Percentiles rank a stretch among this genome's conserved stretches.
These are phyloP conservation scores for Lactuca sativa DNA, from an alignment of 129 eudicot genomes.

Conservation along the genomic window DNA sequence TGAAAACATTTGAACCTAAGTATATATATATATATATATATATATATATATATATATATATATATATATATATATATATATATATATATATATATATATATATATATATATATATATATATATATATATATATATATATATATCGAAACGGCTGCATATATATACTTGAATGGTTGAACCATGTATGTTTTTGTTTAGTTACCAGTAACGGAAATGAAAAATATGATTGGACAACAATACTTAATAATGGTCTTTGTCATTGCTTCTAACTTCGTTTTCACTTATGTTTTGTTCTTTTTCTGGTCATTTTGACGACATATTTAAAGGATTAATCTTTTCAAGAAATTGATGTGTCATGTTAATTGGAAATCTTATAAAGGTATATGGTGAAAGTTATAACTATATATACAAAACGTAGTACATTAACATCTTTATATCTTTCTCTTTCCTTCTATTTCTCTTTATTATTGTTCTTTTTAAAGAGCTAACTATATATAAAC, in stretches of 20 bases:
- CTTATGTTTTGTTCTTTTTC: conserved; percentile 16
- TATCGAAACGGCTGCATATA: not conserved
- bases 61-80: too few species aligned
- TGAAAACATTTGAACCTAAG: too few species aligned
- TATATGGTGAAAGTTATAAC: conserved; percentile 22
- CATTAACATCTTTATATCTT: too few species aligned
- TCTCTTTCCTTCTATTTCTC: too few species aligned
- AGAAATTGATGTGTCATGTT: not conserved
- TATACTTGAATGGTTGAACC: too few species aligned
- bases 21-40: too few species aligned
- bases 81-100: too few species aligned
- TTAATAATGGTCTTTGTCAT: conserved; percentile 16
- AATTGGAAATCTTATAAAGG: conserved; percentile 3
- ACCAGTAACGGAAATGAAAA: not conserved
- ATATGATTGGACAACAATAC: conserved; percentile 15
- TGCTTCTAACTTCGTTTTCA: conserved; percentile 26
- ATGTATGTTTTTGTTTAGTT: not conserved
- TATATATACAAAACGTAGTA: not conserved
- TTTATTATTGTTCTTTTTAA: too few species aligned
- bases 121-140: too few species aligned
- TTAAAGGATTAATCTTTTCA: not conserved
- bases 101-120: too few species aligned
- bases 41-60: too few species aligned
- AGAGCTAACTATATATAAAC: too few species aligned
- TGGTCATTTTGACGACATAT: conserved; percentile 27